A percentile compares a stretch with the other conserved stretches of the same genome.
Conservation (phyloP, 2,329 filamentous ascomycete species). For the Scortechinia acanthostroma region DNA sequence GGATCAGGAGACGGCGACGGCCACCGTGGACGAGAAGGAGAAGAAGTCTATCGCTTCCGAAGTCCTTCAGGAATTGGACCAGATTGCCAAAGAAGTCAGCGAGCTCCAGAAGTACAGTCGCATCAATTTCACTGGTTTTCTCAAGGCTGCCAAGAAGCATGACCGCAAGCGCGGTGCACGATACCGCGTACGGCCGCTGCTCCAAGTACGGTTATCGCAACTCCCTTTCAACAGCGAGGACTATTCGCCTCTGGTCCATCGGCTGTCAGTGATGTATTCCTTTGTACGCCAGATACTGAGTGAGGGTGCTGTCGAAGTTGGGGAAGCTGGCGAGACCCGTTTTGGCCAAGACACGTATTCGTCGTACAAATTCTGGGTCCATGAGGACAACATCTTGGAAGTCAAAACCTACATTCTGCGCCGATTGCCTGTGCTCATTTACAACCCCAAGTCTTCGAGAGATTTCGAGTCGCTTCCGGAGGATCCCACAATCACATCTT, state of each 20-base stretch:
- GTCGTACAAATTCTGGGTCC: constrained; percentile 47
- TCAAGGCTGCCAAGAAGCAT: constrained; percentile 70
- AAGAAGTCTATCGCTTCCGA: neutral
- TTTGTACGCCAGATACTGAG: constrained; percentile 56
- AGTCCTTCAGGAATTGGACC: constrained; percentile 41
- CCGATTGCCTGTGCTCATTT: constrained; percentile 59
- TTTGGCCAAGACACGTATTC: constrained; percentile 4
- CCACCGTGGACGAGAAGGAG: neutral
- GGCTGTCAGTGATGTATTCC: constrained; percentile 62
- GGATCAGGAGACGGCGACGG: constrained; percentile 14
- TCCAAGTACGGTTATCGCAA: constrained; percentile 56
- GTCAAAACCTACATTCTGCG: constrained; percentile 65
- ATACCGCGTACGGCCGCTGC: constrained; percentile 44
- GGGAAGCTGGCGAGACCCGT: neutral
- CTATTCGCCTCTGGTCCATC: constrained; percentile 60
- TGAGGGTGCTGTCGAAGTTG: constrained; percentile 9
- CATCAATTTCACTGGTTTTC: constrained; percentile 65
- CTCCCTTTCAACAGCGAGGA: constrained; percentile 65
- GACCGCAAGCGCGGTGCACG: constrained; percentile 44
- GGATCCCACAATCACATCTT: constrained; percentile 63
- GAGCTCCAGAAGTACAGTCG: constrained; percentile 64
- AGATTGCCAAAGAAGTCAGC: constrained; percentile 58
- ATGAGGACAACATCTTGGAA: constrained; percentile 61
- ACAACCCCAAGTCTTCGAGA: constrained; percentile 59
- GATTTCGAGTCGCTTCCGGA: constrained; percentile 47